Conservation (phyloP, 2,329 filamentous ascomycete species). For the Aspergillus fijiensis region DNA sequence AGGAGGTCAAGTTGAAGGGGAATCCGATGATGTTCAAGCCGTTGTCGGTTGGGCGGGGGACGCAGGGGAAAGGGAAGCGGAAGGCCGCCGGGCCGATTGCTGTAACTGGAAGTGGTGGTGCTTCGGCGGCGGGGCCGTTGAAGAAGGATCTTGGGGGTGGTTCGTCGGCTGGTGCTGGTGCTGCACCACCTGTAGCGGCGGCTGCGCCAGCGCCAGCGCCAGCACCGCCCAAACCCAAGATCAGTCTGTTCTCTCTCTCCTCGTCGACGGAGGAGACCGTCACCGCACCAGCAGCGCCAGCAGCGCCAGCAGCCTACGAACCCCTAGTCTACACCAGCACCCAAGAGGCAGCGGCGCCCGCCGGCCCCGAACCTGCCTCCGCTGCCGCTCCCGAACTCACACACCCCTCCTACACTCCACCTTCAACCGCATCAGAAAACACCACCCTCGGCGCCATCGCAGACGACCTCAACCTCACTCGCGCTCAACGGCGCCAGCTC, state of each 20-base stretch:
- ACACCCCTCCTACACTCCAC: background rate
- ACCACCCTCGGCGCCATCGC: constrained; percentile 55
- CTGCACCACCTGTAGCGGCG: background rate
- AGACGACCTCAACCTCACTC: constrained; percentile 74
- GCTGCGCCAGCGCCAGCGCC: constrained; percentile 18
- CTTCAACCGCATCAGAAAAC: constrained; percentile 5
- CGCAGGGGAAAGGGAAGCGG: constrained; percentile 64
- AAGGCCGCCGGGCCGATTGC: constrained; percentile 28
- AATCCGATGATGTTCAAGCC: constrained; percentile 88
- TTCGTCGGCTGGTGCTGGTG: background rate
- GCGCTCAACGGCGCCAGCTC: constrained; percentile 74
- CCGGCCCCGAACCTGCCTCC: constrained; percentile 19
- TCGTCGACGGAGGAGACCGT: constrained; percentile 23
- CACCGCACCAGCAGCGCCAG: constrained; percentile 2
- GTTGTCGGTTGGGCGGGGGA: constrained; percentile 75
- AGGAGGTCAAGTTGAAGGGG: constrained; percentile 58
- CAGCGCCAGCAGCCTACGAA: constrained; percentile 30
- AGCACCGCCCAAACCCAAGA: constrained; percentile 40
- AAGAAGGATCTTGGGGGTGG: background rate
- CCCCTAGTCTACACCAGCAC: constrained; percentile 43
- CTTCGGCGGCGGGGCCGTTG: background rate
- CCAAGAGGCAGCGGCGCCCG: constrained; percentile 20
- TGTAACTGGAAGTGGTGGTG: constrained; percentile 5
- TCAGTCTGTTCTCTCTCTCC: constrained; percentile 46
- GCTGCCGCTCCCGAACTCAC: constrained; percentile 14